These are phyloP conservation scores for Juglanconis juglandina DNA, from an alignment of 2,329 filamentous ascomycete genomes.

Conservation along the genomic window DNA sequence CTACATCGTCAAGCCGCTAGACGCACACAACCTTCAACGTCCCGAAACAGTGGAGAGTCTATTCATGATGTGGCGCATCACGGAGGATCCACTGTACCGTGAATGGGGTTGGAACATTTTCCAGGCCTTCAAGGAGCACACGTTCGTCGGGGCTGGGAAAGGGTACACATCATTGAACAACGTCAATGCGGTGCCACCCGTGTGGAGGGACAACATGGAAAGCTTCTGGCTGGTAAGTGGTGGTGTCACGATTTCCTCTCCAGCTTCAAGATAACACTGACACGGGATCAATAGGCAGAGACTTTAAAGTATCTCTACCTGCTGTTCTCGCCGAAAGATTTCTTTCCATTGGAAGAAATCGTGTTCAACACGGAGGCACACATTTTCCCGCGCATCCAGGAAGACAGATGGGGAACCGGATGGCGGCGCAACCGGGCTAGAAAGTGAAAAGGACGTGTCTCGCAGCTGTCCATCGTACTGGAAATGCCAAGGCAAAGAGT, in stretches of 20 bases:
- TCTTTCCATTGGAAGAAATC: constrained; percentile 20
- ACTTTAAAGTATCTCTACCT: constrained; percentile 25
- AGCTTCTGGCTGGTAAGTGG: constrained; percentile 23
- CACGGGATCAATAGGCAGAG: constrained; percentile 18
- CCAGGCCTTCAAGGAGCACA: constrained; percentile 17
- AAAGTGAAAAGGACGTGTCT: too few relatives aligned
- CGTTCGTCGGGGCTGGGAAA: constrained; percentile 13
- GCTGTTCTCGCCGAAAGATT: constrained; percentile 21
- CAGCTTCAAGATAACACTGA: background rate
- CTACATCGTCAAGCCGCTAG: constrained; percentile 59
- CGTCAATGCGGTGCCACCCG: constrained; percentile 22
- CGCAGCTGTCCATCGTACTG: too few relatives aligned
- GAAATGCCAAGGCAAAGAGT: too few relatives aligned
- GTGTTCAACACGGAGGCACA: constrained; percentile 25
- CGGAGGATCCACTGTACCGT: constrained; percentile 8
- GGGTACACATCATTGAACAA: constrained; percentile 24
- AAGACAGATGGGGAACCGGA: constrained; percentile 16
- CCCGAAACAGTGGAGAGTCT: constrained; percentile 13
- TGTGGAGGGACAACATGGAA: constrained; percentile 25
- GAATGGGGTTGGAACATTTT: constrained; percentile 12
- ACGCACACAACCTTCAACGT: constrained; percentile 62
- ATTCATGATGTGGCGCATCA: constrained; percentile 11
- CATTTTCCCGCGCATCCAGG: constrained; percentile 19
- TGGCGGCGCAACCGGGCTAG: constrained; percentile 7
- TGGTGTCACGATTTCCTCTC: too few relatives aligned